These are phyloP conservation scores for Podosphaera fusca DNA, from an alignment of 2,329 filamentous ascomycete species.

Conservation along the genomic window DNA sequence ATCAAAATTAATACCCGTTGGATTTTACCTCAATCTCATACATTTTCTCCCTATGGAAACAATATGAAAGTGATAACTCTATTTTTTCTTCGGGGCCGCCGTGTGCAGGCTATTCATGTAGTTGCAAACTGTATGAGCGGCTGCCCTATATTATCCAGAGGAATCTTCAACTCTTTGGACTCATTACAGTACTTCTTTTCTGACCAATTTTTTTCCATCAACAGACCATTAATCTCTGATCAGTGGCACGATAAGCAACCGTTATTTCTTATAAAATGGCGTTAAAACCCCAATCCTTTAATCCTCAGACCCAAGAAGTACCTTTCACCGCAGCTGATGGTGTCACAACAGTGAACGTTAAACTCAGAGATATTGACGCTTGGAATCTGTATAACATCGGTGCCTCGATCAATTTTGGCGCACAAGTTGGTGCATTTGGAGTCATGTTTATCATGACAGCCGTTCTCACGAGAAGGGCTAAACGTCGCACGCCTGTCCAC, in stretches of 20 bases:
- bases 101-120: background rate
- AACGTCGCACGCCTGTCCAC: conserved; percentile 34
- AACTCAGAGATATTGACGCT: conserved; percentile 21
- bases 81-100: background rate
- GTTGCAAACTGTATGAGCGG: background rate
- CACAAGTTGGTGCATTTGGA: conserved; percentile 35
- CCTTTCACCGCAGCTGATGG: conserved; percentile 23
- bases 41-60: background rate
- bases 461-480: conserved; percentile 33
- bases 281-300: conserved; percentile 16
- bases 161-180: background rate
- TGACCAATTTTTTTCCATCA: background rate
- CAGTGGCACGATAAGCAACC: background rate
- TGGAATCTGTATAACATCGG: conserved; percentile 24
- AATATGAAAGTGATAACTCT: background rate
- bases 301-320: conserved; percentile 28
- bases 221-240: background rate
- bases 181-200: background rate
- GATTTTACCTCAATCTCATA: background rate
- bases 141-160: background rate
- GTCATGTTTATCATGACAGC: conserved; percentile 33
- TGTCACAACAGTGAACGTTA: conserved; percentile 17
- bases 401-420: conserved; percentile 31
- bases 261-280: conserved; percentile 4
- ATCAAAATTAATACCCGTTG: background rate